These are phyloP conservation scores for Daldinia concentrica DNA, from an alignment of 495 filamentous ascomycete species.

Conservation along the genomic window DNA sequence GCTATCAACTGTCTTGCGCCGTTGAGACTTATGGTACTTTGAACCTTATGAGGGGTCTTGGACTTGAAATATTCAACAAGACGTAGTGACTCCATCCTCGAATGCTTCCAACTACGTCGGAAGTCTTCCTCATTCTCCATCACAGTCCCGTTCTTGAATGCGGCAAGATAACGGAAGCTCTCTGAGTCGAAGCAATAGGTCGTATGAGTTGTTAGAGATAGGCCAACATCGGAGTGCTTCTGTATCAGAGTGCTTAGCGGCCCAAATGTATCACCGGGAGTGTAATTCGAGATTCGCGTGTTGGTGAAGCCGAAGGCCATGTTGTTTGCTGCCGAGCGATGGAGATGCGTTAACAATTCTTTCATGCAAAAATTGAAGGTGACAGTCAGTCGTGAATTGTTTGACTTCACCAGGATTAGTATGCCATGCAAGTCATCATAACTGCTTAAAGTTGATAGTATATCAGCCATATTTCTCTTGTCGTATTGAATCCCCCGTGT, in stretches of 20 bases:
- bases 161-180: constrained; percentile 12
- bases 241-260: neutral
- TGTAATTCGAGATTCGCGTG: neutral
- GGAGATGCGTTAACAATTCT: constrained; percentile 1
- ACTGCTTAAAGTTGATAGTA: neutral
- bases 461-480: constrained; percentile 8
- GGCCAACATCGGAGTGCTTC: neutral
- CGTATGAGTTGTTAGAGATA: neutral
- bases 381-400: neutral
- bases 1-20: neutral
- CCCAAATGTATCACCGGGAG: neutral
- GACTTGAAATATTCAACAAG: neutral
- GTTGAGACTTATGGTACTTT: constrained; percentile 5
- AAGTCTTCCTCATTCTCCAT: constrained; percentile 5
- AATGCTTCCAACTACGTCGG: neutral
- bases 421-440: constrained; percentile 3
- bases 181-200: constrained; percentile 12
- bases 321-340: neutral
- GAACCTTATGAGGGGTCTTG: constrained; percentile 1
- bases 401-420: constrained; percentile 1
- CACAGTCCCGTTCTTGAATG: neutral
- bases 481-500: constrained; percentile 5
- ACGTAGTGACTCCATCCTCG: neutral
- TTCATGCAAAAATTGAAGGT: constrained; percentile 6
- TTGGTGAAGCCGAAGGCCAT: constrained; percentile 8